Evolutionary conservation across 345 rosid genomes (phyloP), one percentile per base, ranked within the genome.

Genomic region (Melaleuca quinquenervia): DNA sequence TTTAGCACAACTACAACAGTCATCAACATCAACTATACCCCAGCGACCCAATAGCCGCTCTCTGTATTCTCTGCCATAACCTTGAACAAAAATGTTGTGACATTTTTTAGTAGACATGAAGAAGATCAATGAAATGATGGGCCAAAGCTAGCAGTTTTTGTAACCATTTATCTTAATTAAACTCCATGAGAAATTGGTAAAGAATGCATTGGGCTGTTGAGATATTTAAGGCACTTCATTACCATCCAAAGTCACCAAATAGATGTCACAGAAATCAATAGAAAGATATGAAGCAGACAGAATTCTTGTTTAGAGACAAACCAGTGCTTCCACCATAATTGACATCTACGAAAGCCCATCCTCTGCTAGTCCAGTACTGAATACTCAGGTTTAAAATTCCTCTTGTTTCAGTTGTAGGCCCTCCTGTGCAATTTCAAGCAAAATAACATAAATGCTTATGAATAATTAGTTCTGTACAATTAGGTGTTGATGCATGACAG

Each of bases 271-370:
- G n/a, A 83, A 36, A 53, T 83, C 74, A 84, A 45, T 29, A 62
- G 75, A 29, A 22, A 22, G 62, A 29, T 32, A 41, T 53, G 29
- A 82, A 16, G 62, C 44, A 26, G n/a, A 52, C 60, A 32, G 50
- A 18, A 16, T 26, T 15, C 16, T 85, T 16, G 50, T 75, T 32
- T 44, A 83, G 53, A 75, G 84, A 93, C 95, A 86, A 89, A 97
- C 99, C 99, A 84, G 98, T 96, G 96, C 99, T 96, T 93, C 99
- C 99, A 86, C 98, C 98, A 84, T 96, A 97, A 85, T 96, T 97
- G 83, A 97, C 98, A 91, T 96, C 99, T 86, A 94, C 98, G 86
- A 93, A 90, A 58, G 98, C 99, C 99, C 99, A 97, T 84, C 99
- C 99, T 83, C 99, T 91, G 89, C 98, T 97, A 27, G 99, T 97